Evolutionary conservation across 176 grass and related monocot genomes (phyloP).

Genomic region (Ananas comosus): DNA sequence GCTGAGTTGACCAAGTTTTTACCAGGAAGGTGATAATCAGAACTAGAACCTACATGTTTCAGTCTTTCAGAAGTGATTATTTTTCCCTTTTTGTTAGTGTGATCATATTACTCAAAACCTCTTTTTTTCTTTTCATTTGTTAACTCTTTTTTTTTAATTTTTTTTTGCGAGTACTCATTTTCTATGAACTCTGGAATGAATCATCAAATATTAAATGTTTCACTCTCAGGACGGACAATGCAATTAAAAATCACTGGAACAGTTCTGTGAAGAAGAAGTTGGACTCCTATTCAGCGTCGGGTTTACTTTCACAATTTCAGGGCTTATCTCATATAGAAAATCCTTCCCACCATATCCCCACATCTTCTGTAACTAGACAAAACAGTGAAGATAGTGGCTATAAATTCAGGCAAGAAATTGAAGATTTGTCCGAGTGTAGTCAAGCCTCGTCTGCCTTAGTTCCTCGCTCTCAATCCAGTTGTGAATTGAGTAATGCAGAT

Average conservation of each 20-base stretch:
- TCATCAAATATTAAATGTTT: conserved; percentile 2
- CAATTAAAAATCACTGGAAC: conserved; percentile 99
- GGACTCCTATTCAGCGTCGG: conserved; percentile 65
- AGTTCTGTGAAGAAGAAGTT: conserved; percentile 98
- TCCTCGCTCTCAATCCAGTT: conserved; percentile 33
- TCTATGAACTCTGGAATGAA: neutral
- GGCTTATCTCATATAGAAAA: conserved; percentile 45
- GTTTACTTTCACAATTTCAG: conserved; percentile 53
- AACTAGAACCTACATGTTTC: too few species aligned
- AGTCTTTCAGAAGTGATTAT: too few species aligned
- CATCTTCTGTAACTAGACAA: conserved; percentile 29
- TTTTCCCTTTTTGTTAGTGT: too few species aligned
- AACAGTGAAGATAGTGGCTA: conserved; percentile 30
- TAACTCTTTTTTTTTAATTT: too few species aligned
- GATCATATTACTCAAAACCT: neutral
- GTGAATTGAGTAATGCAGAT: conserved; percentile 17
- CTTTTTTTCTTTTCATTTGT: neutral
- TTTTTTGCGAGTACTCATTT: too few species aligned
- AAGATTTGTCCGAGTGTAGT: conserved; percentile 45
- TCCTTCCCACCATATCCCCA: conserved; percentile 28
- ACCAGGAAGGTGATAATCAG: conserved; percentile 58
- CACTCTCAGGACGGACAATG: conserved; percentile 78
- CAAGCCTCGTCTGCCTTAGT: conserved; percentile 35
- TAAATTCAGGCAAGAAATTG: conserved; percentile 25
- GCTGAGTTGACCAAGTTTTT: conserved; percentile 85